Base-by-base conservation (phyloP, 108 stramenopile species). In the Schizochytrium sp. region DNA sequence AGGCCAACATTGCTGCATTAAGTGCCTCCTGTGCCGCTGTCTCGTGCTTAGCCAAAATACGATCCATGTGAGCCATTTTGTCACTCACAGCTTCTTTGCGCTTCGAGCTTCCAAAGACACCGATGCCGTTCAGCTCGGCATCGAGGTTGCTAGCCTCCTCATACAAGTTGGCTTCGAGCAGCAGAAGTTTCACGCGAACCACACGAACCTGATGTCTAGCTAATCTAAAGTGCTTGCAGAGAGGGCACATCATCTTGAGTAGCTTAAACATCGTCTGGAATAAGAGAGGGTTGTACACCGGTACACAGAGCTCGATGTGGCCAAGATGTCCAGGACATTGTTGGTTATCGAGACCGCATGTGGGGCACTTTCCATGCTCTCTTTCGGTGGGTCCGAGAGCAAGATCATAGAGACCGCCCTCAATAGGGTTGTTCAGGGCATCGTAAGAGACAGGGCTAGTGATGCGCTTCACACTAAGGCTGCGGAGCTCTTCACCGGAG, bases 241-340 rank as follows among this genome's bases (percentile, higher is more conserved):
- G 76, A 56, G 97, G 90, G 93, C 99, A 99, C 88, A 98, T 99
- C 89, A 92, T 88, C 59, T 96, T 93, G 90, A 99, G 88, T 40
- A 99, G 87, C 76, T 93, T 92, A 72, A 96, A 72, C 87, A 99
- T 49, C 15, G 91, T 90, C 3, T 87, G 59, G 88, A 99, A 98
- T 88, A 97, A 90, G 47, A 99, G 90, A 0, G 98, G 98, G 89
- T 99, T 95, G 87, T 98, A 99, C 4, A 98, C 93, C 7, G 97
- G 98, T 1, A 98, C 98, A 91, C 96, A 96, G 53, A 99, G 92
- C 89, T 98, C 98, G 55, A 99, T 95, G 88, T 97, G 97, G 0
- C 98, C 99, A 72, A 96, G 90, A 91, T 99, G 99, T 12, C 99
- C 99, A 3, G 98, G 97, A 88, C 99, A 99, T 41, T 93, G 61